A percentile compares a stretch with the other conserved stretches of the same genome.
These are phyloP conservation scores for Parachaetomium inaequale DNA, from an alignment of 495 filamentous ascomycete species.

Conservation along the genomic window DNA sequence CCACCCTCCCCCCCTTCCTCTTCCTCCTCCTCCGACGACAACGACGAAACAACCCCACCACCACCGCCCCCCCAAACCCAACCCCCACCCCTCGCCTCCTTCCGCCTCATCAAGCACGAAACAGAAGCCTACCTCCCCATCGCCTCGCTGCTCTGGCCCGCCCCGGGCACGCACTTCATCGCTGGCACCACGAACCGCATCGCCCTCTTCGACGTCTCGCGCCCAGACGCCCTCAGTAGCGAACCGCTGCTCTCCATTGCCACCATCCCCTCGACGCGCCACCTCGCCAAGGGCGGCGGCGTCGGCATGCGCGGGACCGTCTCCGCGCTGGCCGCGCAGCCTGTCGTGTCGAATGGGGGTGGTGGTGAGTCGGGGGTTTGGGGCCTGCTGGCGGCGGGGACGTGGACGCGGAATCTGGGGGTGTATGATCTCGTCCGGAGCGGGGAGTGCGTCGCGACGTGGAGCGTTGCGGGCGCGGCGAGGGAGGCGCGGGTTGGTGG, in stretches of 20 bases:
- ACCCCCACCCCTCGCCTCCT: constrained; percentile 52
- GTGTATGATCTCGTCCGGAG: constrained; percentile 68
- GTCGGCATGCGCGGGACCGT: constrained; percentile 83
- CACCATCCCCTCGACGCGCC: constrained; percentile 73
- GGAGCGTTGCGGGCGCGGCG: constrained; percentile 48
- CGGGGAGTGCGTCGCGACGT: constrained; percentile 66
- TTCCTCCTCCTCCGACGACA: background rate
- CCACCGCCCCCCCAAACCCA: constrained; percentile 33
- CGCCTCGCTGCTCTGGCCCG: constrained; percentile 66
- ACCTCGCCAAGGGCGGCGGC: constrained; percentile 64
- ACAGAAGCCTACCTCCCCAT: constrained; percentile 79
- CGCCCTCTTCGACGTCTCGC: constrained; percentile 71
- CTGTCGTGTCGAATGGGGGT: background rate
- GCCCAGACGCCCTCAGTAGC: constrained; percentile 45
- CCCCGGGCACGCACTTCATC: constrained; percentile 59
- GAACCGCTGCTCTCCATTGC: constrained; percentile 60
- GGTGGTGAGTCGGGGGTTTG: constrained; percentile 16
- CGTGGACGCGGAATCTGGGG: constrained; percentile 70
- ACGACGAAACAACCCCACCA: constrained; percentile 18
- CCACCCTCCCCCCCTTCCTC: background rate
- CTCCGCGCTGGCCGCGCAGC: constrained; percentile 54
- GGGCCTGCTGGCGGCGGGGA: constrained; percentile 74
- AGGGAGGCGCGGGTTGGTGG: constrained; percentile 49
- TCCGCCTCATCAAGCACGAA: constrained; percentile 65
- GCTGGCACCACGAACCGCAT: constrained; percentile 72